phyloP scores from a whole-genome alignment of 148 eudicot species.

The Agrostemma githago region DNA sequence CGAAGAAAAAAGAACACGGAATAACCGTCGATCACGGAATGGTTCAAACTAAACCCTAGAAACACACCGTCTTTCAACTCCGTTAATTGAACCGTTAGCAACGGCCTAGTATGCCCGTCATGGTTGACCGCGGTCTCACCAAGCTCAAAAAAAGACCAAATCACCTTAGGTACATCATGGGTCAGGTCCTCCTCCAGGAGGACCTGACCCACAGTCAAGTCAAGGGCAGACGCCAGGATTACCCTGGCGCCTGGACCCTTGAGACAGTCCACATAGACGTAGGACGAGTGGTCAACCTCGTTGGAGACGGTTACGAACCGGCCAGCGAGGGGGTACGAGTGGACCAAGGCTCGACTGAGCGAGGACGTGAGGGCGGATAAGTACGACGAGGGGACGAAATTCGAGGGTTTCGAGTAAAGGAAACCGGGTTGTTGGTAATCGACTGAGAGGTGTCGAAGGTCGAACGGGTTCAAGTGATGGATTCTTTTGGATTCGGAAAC shows the following conservation, averaged over 20 bases:
- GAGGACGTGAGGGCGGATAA: background rate
- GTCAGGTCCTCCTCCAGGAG: constrained; percentile 15
- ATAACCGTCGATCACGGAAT: background rate
- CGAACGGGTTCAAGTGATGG: constrained; percentile 7
- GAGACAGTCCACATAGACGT: constrained; percentile 23
- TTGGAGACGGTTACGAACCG: background rate
- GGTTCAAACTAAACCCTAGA: constrained; percentile 5
- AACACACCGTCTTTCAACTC: background rate
- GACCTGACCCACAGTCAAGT: constrained; percentile 22
- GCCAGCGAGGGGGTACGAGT: constrained; percentile 23
- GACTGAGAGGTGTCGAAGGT: background rate
- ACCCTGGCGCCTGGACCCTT: constrained; percentile 41
- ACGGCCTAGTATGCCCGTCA: constrained; percentile 33
- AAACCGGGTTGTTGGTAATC: constrained; percentile 19
- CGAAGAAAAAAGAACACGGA: background rate
- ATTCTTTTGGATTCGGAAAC: background rate
- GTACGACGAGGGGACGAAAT: background rate
- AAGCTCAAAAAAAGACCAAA: constrained; percentile 33
- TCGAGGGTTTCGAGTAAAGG: constrained; percentile 2
- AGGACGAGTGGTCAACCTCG: background rate
- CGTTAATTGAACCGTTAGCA: background rate
- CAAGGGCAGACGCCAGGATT: constrained; percentile 32
- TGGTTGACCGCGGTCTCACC: constrained; percentile 32
- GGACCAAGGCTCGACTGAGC: constrained; percentile 11
- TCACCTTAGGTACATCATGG: constrained; percentile 22